phyloP scores from a whole-genome alignment of 441 rosid species.

The Euphorbia celastroides region DNA sequence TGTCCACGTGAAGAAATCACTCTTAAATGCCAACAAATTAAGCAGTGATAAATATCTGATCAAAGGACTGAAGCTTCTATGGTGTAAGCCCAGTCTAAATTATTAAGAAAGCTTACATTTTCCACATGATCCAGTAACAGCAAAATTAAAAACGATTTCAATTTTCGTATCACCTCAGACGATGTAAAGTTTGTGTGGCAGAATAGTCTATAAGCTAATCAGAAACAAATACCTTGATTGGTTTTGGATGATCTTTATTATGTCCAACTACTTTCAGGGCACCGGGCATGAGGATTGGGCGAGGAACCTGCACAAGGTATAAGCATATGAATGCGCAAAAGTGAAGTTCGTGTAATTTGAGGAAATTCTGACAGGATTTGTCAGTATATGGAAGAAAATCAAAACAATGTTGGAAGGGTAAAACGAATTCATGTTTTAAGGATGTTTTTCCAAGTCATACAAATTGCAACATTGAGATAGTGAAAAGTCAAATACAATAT shows the following conservation, averaged over 20 bases:
- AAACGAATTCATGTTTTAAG: neutral
- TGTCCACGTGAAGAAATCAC: neutral
- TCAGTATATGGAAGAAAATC: neutral
- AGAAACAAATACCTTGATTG: constrained; percentile 60
- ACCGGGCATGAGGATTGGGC: constrained; percentile 88
- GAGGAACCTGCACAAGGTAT: constrained; percentile 43
- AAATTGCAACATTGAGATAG: neutral
- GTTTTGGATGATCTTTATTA: constrained; percentile 94
- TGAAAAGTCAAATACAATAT: neutral
- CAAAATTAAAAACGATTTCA: neutral
- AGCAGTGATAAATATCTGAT: neutral
- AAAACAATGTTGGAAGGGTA: neutral
- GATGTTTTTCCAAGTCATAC: neutral
- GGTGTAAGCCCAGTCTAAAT: neutral
- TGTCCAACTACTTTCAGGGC: constrained; percentile 77
- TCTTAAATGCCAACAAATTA: neutral
- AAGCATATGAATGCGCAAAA: neutral
- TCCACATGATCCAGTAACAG: neutral
- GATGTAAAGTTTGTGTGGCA: neutral
- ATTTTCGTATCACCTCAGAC: neutral
- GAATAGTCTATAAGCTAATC: neutral
- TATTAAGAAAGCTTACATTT: neutral
- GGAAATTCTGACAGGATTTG: neutral
- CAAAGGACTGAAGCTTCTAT: neutral
- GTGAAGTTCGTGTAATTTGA: neutral